Conservation (phyloP, 805 yeast genomes). For the Pichia rugopelliculosa region DNA sequence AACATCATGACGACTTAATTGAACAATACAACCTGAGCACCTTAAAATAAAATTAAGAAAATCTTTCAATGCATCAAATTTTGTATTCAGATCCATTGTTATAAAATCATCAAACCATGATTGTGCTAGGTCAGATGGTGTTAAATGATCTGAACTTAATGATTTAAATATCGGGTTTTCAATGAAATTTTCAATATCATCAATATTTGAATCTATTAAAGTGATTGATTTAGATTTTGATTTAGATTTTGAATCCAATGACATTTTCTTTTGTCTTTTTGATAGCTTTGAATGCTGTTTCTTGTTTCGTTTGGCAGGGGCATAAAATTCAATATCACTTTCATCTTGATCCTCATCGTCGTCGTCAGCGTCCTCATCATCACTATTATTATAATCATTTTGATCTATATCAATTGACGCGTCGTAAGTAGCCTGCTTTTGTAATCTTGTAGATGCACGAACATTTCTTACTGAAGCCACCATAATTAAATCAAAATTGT, state of each 20-base stretch:
- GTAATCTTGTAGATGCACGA: constrained; percentile 2
- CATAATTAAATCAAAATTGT: neutral
- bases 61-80: constrained; percentile 46
- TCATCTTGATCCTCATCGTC: neutral
- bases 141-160: constrained; percentile 38
- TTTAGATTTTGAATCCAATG: neutral
- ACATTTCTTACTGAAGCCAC: neutral
- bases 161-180: constrained; percentile 46
- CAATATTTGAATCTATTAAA: constrained; percentile 22
- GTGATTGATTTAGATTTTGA: neutral
- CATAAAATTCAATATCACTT: neutral
- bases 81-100: constrained; percentile 28
- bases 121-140: constrained; percentile 45
- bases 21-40: constrained; percentile 62
- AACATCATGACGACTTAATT: constrained; percentile 70
- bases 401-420: constrained; percentile 2
- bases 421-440: neutral
- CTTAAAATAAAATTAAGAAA: constrained; percentile 64
- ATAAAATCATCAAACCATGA: constrained; percentile 50
- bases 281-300: neutral
- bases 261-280: neutral
- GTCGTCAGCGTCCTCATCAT: constrained; percentile 1
- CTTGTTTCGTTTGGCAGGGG: neutral
- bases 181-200: constrained; percentile 35
- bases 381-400: neutral